Evolutionary conservation across 2,329 filamentous ascomycete species (phyloP), one percentile per base, ranked within the genome.

Genomic region (Sporothrix schenckii): DNA sequence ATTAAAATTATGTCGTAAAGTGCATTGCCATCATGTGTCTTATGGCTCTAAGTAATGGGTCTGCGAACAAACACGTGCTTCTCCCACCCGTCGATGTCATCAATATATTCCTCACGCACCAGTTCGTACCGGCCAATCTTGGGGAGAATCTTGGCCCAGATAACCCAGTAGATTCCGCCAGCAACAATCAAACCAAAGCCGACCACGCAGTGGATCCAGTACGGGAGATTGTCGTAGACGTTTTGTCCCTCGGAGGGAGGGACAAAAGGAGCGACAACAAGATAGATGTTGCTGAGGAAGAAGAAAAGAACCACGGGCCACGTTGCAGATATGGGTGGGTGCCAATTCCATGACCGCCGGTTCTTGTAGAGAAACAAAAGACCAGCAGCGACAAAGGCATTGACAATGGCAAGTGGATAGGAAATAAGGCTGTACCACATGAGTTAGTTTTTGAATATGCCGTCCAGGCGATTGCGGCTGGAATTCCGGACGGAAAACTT

Each of bases 31-130:
- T 9, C 34, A 7, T 34, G 34, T 9, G 5, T 34, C 7, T 34
- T 9, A 34, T 9, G 34, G 34, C 34, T 9, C 7, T 34, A 34
- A 34, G 34, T 7, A 34, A 34, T 9, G 41, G 41, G 41, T 44
- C 41, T 44, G 70, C 77, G 81, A 2, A 81, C 78, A 75, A 89
- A 89, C 2, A 85, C 81, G 69, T 80, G 86, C 44, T 85, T 80
- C 74, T 88, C 87, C 88, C 88, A 90, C 1, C 88, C 88, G 76
- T 90, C 88, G 54, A 86, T 82, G 0, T 82, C 82, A 72, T 88
- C 85, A 9, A 89, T 77, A 1, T 83, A 77, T 0, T 80, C 82
- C 77, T 88, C 84, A 70, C 85, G 82, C 2, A 87, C 81, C 11
- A 91, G 80, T 74, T 86, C 81, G 75, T 91, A 88, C 0, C 76